Conservation (phyloP, 768 basidiomycete genomes). For the Pisolithus marmoratus region DNA sequence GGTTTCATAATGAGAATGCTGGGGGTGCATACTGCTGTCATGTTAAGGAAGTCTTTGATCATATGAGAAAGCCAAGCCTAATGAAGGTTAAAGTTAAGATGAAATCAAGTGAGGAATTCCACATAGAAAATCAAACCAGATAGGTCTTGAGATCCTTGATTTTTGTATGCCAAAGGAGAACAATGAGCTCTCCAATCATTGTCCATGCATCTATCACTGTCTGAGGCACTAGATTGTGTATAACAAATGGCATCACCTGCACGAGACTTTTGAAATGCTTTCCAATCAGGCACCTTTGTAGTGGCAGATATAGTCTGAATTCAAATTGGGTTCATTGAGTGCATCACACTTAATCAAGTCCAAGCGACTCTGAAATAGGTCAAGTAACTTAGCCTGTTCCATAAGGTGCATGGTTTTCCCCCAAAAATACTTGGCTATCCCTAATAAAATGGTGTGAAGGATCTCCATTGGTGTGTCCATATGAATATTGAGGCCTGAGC, state of each 20-base stretch:
- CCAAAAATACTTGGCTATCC: slow-evolving; percentile 29
- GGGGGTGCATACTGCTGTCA: slow-evolving; percentile 11
- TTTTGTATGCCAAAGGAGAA: neutral
- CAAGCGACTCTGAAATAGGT: slow-evolving; percentile 16
- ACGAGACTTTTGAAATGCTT: slow-evolving; percentile 17
- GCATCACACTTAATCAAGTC: slow-evolving; percentile 15
- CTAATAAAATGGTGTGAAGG: slow-evolving; percentile 19
- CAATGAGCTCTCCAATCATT: neutral
- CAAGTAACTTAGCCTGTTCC: slow-evolving; percentile 14
- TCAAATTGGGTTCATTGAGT: slow-evolving; percentile 6
- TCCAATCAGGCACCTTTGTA: slow-evolving; percentile 11
- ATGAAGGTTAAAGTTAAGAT: neutral
- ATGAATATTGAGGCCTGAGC: neutral
- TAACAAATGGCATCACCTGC: slow-evolving; percentile 27
- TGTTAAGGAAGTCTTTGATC: slow-evolving; percentile 18
- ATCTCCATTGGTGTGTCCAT: neutral
- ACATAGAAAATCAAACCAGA: neutral
- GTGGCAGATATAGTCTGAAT: slow-evolving; percentile 21
- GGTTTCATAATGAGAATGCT: slow-evolving; percentile 18
- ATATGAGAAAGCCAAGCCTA: neutral
- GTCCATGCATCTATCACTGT: slow-evolving; percentile 5
- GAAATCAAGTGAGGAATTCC: neutral
- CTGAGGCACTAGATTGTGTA: slow-evolving; percentile 11
- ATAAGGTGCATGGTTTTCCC: slow-evolving; percentile 12
- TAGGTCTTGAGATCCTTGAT: neutral